Conservation (phyloP, 257 asterid species). For the Fraxinus cuspidata region DNA sequence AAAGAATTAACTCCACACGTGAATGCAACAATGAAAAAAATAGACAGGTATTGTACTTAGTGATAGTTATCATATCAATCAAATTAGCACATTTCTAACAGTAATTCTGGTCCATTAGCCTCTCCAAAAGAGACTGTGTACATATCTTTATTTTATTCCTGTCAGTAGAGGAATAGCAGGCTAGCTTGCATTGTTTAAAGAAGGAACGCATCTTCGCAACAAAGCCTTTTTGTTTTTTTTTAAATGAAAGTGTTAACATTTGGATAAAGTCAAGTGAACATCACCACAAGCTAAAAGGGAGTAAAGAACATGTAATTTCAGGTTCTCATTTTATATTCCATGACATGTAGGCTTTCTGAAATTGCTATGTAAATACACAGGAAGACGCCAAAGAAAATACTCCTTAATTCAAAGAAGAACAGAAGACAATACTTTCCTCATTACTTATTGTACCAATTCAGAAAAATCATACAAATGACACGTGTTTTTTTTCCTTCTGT, state of each 20-base stretch:
- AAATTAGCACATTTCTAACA: not conserved
- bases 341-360: not conserved
- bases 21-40: not conserved
- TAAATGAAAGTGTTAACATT: too few species aligned
- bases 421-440: not conserved
- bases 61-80: not conserved
- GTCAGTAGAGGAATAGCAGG: not conserved
- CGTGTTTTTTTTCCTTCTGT: not conserved
- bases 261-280: not conserved
- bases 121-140: not conserved
- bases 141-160: not conserved
- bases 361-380: not conserved
- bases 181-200: not conserved
- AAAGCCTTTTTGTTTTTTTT: not conserved
- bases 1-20: not conserved
- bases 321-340: not conserved
- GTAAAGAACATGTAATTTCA: not conserved
- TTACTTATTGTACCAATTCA: not conserved
- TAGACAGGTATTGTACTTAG: not conserved
- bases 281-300: not conserved
- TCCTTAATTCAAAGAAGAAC: not conserved
- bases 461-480: not conserved
- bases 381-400: not conserved
- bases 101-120: not conserved
- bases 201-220: not conserved